phyloP scores from a whole-genome alignment of 2,329 filamentous ascomycete species.

The Fusarium longipes region DNA sequence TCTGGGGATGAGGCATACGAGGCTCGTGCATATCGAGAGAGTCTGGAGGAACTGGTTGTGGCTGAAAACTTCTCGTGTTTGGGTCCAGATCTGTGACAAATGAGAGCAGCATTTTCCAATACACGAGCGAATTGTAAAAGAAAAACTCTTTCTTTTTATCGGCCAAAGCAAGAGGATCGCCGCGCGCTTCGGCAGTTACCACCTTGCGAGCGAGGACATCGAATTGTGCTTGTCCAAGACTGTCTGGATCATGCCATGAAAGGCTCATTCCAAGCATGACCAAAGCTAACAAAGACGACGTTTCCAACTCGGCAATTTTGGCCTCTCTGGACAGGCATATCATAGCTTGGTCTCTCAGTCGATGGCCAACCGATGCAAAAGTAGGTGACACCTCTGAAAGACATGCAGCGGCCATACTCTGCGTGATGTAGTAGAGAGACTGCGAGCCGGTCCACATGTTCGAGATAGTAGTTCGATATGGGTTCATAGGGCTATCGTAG shows the following conservation, averaged over 20 bases:
- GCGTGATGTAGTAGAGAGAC: conserved; percentile 69
- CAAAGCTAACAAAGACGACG: conserved; percentile 66
- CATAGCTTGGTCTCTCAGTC: conserved; percentile 61
- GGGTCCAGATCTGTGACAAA: conserved; percentile 42
- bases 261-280: conserved; percentile 69
- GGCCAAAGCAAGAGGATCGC: conserved; percentile 4
- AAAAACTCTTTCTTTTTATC: conserved; percentile 44
- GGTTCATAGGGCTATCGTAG: conserved; percentile 71
- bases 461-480: conserved; percentile 68
- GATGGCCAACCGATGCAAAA: conserved; percentile 63
- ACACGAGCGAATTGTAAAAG: conserved; percentile 45
- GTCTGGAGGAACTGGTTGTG: conserved; percentile 21
- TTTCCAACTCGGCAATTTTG: conserved; percentile 59
- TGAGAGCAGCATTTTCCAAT: conserved; percentile 46
- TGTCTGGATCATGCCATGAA: conserved; percentile 68
- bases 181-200: conserved; percentile 18
- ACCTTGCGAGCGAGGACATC: conserved; percentile 34
- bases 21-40: conserved; percentile 26
- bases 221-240: conserved; percentile 56
- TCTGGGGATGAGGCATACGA: conserved; percentile 46
- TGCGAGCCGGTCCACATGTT: conserved; percentile 68
- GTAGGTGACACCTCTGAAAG: conserved; percentile 61
- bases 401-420: conserved; percentile 73
- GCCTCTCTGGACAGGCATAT: conserved; percentile 61
- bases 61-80: conserved; percentile 1